Conservation (phyloP, 495 filamentous ascomycete genomes). For the Thermothielavioides terrestris region DNA sequence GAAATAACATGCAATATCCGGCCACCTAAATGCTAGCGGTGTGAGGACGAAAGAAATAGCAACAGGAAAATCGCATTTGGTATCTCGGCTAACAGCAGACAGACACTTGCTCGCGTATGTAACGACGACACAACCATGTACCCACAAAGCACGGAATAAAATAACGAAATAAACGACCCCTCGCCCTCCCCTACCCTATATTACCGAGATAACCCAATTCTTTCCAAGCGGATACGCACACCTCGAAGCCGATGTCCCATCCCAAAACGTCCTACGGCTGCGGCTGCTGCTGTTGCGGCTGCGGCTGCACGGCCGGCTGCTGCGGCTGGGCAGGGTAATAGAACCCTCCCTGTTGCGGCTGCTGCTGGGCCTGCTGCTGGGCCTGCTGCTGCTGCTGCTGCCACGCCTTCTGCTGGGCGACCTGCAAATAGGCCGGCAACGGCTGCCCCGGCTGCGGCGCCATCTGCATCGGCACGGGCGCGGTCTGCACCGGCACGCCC, state of each 20-base stretch:
- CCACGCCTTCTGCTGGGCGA: not conserved
- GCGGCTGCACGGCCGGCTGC: not conserved
- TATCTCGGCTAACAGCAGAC: not conserved
- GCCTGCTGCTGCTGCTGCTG: not conserved
- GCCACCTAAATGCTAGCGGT: too few species aligned
- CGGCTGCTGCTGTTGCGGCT: not conserved
- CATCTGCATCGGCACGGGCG: not conserved
- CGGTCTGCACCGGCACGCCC: not conserved
- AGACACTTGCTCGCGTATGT: not conserved
- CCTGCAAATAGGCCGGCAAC: conserved; percentile 2
- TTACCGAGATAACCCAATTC: too few species aligned
- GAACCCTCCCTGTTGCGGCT: not conserved
- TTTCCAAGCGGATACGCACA: too few species aligned
- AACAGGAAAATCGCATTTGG: not conserved
- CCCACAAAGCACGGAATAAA: not conserved
- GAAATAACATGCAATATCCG: too few species aligned
- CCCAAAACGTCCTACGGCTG: not conserved
- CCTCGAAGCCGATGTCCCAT: too few species aligned
- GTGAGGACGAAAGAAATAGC: not conserved
- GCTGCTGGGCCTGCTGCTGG: not conserved
- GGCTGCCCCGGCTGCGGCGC: not conserved
- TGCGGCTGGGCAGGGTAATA: not conserved
- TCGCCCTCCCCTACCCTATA: too few species aligned
- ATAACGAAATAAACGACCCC: too few species aligned
- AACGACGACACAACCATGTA: not conserved